Percentiles rank a stretch among this genome's conserved stretches.
Evolutionary conservation across 2,329 filamentous ascomycete species (phyloP).

Genomic region (Fusarium torulosum): DNA sequence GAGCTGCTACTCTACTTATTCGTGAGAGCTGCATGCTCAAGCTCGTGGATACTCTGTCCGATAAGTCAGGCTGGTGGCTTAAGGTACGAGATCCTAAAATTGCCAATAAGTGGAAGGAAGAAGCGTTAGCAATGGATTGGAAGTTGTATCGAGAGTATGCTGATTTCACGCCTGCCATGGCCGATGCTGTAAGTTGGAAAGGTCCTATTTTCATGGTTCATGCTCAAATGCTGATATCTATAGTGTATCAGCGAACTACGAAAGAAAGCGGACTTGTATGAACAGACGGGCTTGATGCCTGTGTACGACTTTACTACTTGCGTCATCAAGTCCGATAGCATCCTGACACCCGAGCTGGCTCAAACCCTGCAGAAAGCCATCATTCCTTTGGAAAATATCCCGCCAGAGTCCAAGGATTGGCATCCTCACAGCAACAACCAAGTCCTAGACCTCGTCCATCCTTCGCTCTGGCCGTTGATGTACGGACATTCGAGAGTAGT

Average conservation of each 20-base stretch:
- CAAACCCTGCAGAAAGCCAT: not conserved
- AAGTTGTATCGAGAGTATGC: not conserved
- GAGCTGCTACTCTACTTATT: constrained; percentile 40
- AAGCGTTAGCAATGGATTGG: not conserved
- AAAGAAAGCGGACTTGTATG: not conserved
- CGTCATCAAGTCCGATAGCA: constrained; percentile 5
- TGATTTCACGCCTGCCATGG: not conserved
- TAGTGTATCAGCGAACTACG: constrained; percentile 2
- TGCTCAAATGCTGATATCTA: not conserved
- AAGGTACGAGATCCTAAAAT: constrained; percentile 44
- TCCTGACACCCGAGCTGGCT: not conserved
- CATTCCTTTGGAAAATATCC: not conserved
- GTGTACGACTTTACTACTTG: not conserved
- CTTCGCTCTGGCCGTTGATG: constrained; percentile 37
- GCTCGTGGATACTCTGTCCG: constrained; percentile 53
- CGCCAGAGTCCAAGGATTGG: not conserved
- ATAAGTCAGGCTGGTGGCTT: constrained; percentile 54
- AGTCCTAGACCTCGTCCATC: constrained; percentile 4
- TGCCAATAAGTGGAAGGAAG: constrained; percentile 2
- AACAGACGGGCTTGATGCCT: not conserved
- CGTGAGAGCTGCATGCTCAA: constrained; percentile 51
- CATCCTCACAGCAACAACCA: constrained; percentile 2
- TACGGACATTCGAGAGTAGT: not conserved
- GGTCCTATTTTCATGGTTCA: not conserved
- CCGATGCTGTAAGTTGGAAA: not conserved